Conservation (phyloP, 257 asterid species). For the Paulownia fortunei region DNA sequence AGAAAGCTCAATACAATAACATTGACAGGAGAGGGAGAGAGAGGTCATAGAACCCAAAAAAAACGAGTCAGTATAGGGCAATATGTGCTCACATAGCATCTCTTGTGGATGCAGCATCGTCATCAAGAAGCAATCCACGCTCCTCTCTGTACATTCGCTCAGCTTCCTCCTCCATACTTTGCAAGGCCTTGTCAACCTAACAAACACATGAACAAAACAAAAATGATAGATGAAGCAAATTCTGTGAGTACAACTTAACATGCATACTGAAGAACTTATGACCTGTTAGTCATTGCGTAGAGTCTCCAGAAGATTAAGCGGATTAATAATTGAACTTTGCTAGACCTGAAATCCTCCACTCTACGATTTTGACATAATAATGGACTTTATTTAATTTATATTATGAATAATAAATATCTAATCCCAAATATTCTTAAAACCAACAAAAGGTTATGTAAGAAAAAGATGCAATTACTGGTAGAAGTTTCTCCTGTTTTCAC, state of each 20-base stretch:
- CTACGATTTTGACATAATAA: not conserved
- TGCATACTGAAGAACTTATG: not conserved
- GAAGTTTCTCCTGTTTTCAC: not conserved
- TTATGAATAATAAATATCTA: not conserved
- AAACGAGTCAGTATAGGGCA: conserved; percentile 7
- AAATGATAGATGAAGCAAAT: not conserved
- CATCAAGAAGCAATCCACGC: conserved; percentile 82
- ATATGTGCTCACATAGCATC: conserved; percentile 80
- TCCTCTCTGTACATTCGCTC: conserved; percentile 85
- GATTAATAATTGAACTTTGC: not conserved
- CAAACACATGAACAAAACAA: conserved; percentile 13
- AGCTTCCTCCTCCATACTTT: conserved; percentile 92
- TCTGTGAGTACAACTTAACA: not conserved
- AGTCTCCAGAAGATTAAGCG: not conserved
- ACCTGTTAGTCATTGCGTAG: not conserved
- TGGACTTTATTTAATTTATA: not conserved
- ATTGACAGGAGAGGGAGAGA: not conserved
- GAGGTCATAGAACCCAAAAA: not conserved
- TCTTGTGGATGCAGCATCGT: conserved; percentile 91
- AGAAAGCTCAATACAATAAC: not conserved
- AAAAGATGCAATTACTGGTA: not conserved
- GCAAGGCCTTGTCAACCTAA: conserved; percentile 94
- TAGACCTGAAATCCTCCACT: conserved; percentile 1
- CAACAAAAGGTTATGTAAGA: not conserved
- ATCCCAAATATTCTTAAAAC: not conserved